phyloP scores from a whole-genome alignment of 345 rosid genomes.

The Camelina sativa region DNA sequence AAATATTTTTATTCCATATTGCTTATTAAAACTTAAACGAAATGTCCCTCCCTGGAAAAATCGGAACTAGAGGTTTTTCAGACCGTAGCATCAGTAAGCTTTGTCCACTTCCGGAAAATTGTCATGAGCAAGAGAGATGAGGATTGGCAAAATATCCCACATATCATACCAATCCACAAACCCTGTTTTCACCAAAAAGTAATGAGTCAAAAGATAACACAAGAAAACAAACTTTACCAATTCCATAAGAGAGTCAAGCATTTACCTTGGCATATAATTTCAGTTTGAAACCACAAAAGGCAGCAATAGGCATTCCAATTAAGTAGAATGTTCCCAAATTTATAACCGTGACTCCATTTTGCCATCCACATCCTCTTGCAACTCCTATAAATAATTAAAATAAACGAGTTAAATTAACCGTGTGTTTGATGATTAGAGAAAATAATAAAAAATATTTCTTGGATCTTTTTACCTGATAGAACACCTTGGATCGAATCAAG shows the following conservation, averaged over 20 bases:
- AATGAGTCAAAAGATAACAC: slow-evolving; percentile 17
- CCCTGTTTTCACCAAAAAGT: slow-evolving; percentile 50
- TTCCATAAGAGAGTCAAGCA: neutral
- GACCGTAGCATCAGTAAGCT: slow-evolving; percentile 25
- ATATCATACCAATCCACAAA: slow-evolving; percentile 75
- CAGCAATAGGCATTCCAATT: slow-evolving; percentile 58
- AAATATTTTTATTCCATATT: too few relatives aligned
- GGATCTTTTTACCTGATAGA: slow-evolving; percentile 54
- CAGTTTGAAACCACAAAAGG: slow-evolving; percentile 59
- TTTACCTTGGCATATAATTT: slow-evolving; percentile 57
- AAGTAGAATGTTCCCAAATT: slow-evolving; percentile 61
- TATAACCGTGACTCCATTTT: slow-evolving; percentile 54
- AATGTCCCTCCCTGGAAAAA: too few relatives aligned
- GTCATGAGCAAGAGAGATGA: slow-evolving; percentile 53
- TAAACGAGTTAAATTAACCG: neutral
- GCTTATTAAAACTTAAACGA: too few relatives aligned
- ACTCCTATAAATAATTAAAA: slow-evolving; percentile 48
- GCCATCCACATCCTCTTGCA: slow-evolving; percentile 85
- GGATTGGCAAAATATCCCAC: slow-evolving; percentile 60
- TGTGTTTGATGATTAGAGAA: neutral
- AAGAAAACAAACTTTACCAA: neutral
- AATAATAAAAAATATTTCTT: neutral
- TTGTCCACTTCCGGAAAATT: slow-evolving; percentile 58
- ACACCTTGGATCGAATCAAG: slow-evolving; percentile 70
- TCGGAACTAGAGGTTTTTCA: neutral